Evolutionary conservation across 176 grass and related monocot species (phyloP).

Genomic region (Poa pratensis): DNA sequence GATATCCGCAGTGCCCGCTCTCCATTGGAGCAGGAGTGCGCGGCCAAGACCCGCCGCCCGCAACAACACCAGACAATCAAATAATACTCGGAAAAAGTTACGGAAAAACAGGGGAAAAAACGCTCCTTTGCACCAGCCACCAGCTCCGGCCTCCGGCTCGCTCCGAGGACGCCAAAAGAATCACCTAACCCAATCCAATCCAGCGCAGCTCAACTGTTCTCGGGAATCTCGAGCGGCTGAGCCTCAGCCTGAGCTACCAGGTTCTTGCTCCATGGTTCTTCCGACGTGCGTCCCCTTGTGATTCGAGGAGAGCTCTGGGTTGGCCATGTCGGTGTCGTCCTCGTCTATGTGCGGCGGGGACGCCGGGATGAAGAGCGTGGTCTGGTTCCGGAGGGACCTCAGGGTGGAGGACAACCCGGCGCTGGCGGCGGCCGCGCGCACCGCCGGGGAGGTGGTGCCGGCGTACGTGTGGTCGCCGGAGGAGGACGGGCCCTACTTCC

Average conservation of each 20-base stretch:
- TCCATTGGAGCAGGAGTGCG: slow-evolving; percentile 50
- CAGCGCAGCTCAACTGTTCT: slow-evolving; percentile 6
- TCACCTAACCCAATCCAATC: slow-evolving; percentile 29
- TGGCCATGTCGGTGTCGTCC: slow-evolving; percentile 48
- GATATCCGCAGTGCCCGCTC: slow-evolving; percentile 51
- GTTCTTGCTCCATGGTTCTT: slow-evolving; percentile 25
- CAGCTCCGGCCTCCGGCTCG: neutral
- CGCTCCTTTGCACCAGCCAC: neutral
- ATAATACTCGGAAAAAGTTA: slow-evolving; percentile 18
- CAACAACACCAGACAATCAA: slow-evolving; percentile 42
- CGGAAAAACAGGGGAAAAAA: neutral
- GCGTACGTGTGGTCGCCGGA: slow-evolving; percentile 86
- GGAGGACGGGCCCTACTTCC: slow-evolving; percentile 76
- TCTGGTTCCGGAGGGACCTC: slow-evolving; percentile 90
- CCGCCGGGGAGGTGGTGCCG: slow-evolving; percentile 65
- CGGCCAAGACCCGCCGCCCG: slow-evolving; percentile 35
- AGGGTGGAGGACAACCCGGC: slow-evolving; percentile 90
- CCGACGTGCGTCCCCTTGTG: slow-evolving; percentile 18
- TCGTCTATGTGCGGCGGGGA: slow-evolving; percentile 52
- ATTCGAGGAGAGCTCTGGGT: slow-evolving; percentile 38
- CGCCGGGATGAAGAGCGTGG: slow-evolving; percentile 53
- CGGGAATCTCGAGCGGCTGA: slow-evolving; percentile 14
- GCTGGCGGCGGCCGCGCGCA: slow-evolving; percentile 64
- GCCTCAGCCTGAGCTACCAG: neutral
- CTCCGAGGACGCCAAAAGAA: slow-evolving; percentile 1